These are phyloP conservation scores for Pyronema domesticum DNA, from an alignment of 495 filamentous ascomycete species.

Conservation along the genomic window DNA sequence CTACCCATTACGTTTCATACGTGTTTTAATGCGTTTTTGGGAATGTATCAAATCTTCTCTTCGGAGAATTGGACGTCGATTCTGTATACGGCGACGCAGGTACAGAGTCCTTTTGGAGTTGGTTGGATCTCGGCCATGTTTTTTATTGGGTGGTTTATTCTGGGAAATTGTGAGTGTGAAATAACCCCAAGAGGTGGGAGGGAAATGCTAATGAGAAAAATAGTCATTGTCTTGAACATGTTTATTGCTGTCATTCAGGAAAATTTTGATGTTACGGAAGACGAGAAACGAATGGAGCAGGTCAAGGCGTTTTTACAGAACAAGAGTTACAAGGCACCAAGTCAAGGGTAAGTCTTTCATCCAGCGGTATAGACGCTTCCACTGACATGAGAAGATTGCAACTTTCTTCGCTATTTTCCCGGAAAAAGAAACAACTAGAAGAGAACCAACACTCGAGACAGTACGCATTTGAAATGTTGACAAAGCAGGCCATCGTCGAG, in stretches of 20 bases:
- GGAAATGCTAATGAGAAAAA: background rate
- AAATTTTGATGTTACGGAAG: constrained; percentile 98
- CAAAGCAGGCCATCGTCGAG: constrained; percentile 84
- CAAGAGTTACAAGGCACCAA: constrained; percentile 56
- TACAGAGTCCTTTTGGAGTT: constrained; percentile 41
- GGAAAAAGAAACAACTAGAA: constrained; percentile 30
- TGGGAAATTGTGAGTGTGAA: constrained; percentile 45
- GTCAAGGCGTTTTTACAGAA: constrained; percentile 85
- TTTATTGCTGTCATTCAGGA: constrained; percentile 99
- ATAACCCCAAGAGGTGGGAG: background rate
- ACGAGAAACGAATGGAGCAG: constrained; percentile 92
- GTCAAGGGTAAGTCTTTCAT: constrained; percentile 26
- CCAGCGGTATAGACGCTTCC: constrained; percentile 7
- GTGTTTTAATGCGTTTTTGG: constrained; percentile 88
- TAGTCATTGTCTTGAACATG: constrained; percentile 91
- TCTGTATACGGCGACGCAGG: constrained; percentile 62
- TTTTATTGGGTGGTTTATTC: constrained; percentile 85
- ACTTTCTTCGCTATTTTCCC: constrained; percentile 1
- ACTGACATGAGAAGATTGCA: constrained; percentile 22
- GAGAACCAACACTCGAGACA: constrained; percentile 43
- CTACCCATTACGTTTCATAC: constrained; percentile 63
- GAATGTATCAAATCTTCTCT: constrained; percentile 97
- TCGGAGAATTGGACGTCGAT: constrained; percentile 91
- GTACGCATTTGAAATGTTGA: constrained; percentile 64
- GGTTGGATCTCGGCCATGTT: constrained; percentile 93